Evolutionary conservation across 371 early-diverging fungal species (phyloP).

Genomic region (Thermomucor indicae-seudaticae): DNA sequence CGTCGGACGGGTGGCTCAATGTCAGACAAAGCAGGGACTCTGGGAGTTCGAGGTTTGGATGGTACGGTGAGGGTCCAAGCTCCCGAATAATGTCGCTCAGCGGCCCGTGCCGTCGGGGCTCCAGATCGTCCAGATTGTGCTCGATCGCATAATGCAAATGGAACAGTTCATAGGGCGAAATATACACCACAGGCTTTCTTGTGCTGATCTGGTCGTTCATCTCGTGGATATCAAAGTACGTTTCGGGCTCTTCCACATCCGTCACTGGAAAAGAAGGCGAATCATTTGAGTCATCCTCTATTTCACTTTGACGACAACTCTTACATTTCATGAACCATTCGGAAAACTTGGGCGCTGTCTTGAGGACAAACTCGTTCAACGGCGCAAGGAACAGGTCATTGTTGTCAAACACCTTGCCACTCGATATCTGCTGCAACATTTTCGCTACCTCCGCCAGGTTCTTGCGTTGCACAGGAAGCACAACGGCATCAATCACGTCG

Average conservation of each 20-base stretch:
- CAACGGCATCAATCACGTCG: slow-evolving; percentile 86
- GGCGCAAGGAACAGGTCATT: slow-evolving; percentile 74
- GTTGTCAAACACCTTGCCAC: slow-evolving; percentile 68
- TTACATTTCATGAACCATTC: slow-evolving; percentile 72
- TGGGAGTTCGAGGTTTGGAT: slow-evolving; percentile 49
- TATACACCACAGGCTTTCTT: slow-evolving; percentile 84
- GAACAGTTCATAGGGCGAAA: slow-evolving; percentile 87
- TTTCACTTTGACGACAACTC: slow-evolving; percentile 1
- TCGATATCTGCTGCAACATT: slow-evolving; percentile 89
- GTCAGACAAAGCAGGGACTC: slow-evolving; percentile 67
- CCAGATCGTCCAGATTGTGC: slow-evolving; percentile 65
- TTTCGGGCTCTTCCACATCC: slow-evolving; percentile 81
- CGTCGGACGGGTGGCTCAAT: slow-evolving; percentile 67
- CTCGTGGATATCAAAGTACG: slow-evolving; percentile 88
- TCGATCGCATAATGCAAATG: slow-evolving; percentile 79
- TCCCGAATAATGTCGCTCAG: slow-evolving; percentile 76
- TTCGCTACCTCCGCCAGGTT: slow-evolving; percentile 92
- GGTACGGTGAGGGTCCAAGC: slow-evolving; percentile 72
- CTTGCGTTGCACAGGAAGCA: slow-evolving; percentile 87
- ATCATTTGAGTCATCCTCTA: background rate
- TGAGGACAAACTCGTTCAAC: slow-evolving; percentile 75
- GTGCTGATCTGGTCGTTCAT: slow-evolving; percentile 81
- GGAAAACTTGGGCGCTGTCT: slow-evolving; percentile 70
- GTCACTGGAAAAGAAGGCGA: slow-evolving; percentile 45
- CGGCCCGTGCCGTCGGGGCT: slow-evolving; percentile 66